Evolutionary conservation across 2,329 filamentous ascomycete genomes (phyloP), one percentile per base, ranked within the genome.

Genomic region (Xenosphaeropsis pyriputrescens): DNA sequence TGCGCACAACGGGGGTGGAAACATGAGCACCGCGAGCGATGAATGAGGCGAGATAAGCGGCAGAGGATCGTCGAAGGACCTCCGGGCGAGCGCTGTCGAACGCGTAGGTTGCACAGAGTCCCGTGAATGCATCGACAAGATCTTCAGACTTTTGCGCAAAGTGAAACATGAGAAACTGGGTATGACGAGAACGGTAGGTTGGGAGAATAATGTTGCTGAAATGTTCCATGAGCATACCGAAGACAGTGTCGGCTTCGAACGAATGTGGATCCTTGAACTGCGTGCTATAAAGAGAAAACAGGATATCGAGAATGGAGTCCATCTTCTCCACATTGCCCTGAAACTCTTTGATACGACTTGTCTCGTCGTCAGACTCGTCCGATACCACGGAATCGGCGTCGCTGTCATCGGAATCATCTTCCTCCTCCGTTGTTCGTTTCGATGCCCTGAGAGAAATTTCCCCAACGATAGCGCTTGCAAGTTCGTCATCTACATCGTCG

Each of bases 111-210:
- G 84, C 72, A 45, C 89, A 81, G 17, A 78, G 79, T 26, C 80
- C 80, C 32, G 84, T 79, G 52, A 96, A 96, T 35, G 78, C 73
- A 51, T 91, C 84, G 41, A 85, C 79, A 35, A 94, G 73, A 33
- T 72, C 69, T 19, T 82, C 77, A 7, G 85, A 83, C 41, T 72
- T 73, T 57, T 98, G 89, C 13, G 84, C 83, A 55, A 93, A 95
- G 59, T 95, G 89, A 60, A 98, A 98, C 36, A 96, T 70, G 35
- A 98, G 72, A 50, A 96, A 98, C 52, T 98, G 91, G 0, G 86
- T 86, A 56, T 96, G 89, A 26, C 91, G 79, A 17, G 86, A 93
- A 47, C 85, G 84, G 55, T 91, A 86, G 12, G 86, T 93, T 3
- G 88, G 86, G 19, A 98, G 70, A 41, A 98, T 85, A 51, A 86